Evolutionary conservation across 2,329 filamentous ascomycete species (phyloP), one percentile per base, ranked within the genome.

Genomic region (Ophiosphaerella korrae): DNA sequence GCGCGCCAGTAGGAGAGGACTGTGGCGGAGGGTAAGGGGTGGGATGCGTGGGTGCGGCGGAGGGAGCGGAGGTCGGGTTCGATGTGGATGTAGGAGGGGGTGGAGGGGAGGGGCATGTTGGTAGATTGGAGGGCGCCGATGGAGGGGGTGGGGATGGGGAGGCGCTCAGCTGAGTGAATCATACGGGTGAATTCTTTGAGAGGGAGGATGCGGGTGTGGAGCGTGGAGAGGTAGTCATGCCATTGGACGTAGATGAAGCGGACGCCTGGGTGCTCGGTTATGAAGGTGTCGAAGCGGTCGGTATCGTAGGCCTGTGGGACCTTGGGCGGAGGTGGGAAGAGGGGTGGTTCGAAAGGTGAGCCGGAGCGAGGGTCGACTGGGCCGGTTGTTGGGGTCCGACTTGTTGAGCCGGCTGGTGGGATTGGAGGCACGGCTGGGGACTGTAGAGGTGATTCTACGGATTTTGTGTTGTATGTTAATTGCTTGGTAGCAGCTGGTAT

Each of bases 191-290:
- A 78, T 31, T 75, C 70, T 31, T 66, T 65, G 37, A 88, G 80
- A 0, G 90, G 89, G 2, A 94, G 74, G 55, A 90, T 82, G 3
- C 89, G 83, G 57, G 84, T 80, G 13, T 88, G 82, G 0, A 85
- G 70, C 2, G 82, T 88, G 2, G 84, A 84, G n/a, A 89, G 90
- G 70, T 89, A 88, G 71, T 95, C 90, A 21, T 88, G 77, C 85
- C 88, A 95, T 70, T 88, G 87, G 11, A 93, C 76, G 54, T 89
- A 86, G 14, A 95, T 73, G 63, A 87, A 92, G 53, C 86, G 84
- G 4, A 85, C 75, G 0, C 75, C 69, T 0, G 79, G 73, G 47
- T 86, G 78, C 14, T 74, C 68, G 14, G 73, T 68, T 8, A 85
- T 68, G 62, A 88, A 85, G 0, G 65, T 62, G 12, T 80, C 74